phyloP scores from a whole-genome alignment of 2,329 filamentous ascomycete species.

The Diaporthe humulicola region DNA sequence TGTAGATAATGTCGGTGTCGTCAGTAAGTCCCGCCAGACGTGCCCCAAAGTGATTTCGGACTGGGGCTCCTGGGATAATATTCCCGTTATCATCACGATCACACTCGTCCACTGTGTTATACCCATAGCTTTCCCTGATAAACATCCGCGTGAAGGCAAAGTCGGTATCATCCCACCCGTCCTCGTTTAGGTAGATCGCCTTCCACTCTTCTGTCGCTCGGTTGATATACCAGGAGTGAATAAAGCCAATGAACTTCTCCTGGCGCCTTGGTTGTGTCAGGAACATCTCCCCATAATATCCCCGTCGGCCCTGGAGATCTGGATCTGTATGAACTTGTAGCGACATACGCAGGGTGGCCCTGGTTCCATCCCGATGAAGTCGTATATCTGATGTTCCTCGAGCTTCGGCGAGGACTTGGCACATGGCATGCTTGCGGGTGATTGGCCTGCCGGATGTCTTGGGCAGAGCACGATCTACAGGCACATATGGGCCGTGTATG shows the following conservation, averaged over 20 bases:
- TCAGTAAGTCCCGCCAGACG: not conserved
- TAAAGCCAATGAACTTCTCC: not conserved
- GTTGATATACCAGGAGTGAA: not conserved
- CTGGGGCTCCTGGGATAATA: not conserved
- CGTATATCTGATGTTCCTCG: conserved; percentile 6
- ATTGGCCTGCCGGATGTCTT: not conserved
- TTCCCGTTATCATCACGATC: not conserved
- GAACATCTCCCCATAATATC: conserved; percentile 3
- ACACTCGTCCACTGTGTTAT: too few relatives aligned
- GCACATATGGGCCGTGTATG: not conserved
- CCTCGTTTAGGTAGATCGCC: not conserved
- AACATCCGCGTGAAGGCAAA: not conserved
- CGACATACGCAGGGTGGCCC: conserved; percentile 8
- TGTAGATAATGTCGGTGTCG: not conserved
- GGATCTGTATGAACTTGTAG: not conserved
- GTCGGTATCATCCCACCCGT: not conserved
- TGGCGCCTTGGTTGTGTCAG: not conserved
- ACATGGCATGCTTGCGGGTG: too few relatives aligned
- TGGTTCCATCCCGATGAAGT: not conserved
- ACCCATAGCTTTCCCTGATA: not conserved
- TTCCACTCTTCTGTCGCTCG: not conserved
- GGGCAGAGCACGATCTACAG: not conserved
- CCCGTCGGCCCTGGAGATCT: not conserved
- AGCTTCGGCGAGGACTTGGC: not conserved
- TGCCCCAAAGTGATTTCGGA: not conserved